A percentile compares a stretch with the other conserved stretches of the same genome.
Conservation (phyloP, 2,329 filamentous ascomycete species). For the Cercospora zeina region DNA sequence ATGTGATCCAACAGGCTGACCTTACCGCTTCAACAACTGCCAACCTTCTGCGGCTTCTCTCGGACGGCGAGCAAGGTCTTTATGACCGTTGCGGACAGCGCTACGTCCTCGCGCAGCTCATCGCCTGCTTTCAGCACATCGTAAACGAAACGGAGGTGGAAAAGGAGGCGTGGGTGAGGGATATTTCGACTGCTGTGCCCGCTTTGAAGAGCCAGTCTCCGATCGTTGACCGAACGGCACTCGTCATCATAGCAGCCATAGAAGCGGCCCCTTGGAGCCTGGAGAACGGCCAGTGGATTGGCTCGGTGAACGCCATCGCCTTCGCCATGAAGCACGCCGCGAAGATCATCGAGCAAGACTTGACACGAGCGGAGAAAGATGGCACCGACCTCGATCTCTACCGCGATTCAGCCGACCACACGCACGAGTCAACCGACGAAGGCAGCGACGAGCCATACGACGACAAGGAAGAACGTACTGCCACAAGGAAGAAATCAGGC, state of each 20-base stretch:
- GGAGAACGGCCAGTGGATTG: not conserved
- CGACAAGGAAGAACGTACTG: not conserved
- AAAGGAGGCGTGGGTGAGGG: conserved; percentile 9
- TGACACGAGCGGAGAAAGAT: not conserved
- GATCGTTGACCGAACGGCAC: conserved; percentile 4
- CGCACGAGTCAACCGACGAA: not conserved
- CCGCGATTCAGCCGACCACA: conserved; percentile 2
- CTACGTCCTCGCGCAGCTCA: conserved; percentile 13
- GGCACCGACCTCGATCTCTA: conserved; percentile 8
- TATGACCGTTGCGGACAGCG: conserved; percentile 9
- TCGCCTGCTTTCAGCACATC: conserved; percentile 5
- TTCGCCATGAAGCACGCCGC: not conserved
- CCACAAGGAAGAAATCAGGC: not conserved
- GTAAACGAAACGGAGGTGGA: conserved; percentile 4
- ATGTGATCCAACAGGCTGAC: not conserved
- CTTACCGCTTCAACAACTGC: not conserved
- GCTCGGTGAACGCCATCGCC: conserved; percentile 9
- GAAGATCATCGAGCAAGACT: not conserved
- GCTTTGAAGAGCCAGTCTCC: not conserved
- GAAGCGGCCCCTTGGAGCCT: conserved; percentile 16
- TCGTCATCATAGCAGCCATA: conserved; percentile 4
- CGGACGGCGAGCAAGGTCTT: not conserved
- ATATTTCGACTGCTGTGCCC: conserved; percentile 4
- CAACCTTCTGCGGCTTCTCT: not conserved
- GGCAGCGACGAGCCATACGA: not conserved